phyloP scores from a whole-genome alignment of 2,329 filamentous ascomycete species.

The Rutstroemia sp. region DNA sequence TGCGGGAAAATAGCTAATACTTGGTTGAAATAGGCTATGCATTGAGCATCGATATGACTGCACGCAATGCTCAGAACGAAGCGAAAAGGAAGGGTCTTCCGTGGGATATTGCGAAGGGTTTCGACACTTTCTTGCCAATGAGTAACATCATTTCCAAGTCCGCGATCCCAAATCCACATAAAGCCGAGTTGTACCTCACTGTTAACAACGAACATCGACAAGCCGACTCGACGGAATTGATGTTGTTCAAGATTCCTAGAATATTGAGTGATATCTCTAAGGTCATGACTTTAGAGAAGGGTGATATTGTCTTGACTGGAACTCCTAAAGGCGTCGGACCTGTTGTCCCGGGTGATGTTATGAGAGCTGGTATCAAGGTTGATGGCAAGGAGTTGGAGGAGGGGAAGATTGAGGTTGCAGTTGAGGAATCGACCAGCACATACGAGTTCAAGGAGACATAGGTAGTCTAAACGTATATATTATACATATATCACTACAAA shows the following conservation, averaged over 20 bases:
- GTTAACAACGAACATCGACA: slow-evolving; percentile 77
- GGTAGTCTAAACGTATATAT: not conserved
- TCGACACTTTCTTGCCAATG: slow-evolving; percentile 93
- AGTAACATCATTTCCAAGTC: slow-evolving; percentile 73
- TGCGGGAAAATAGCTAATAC: not conserved
- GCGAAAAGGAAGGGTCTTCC: slow-evolving; percentile 95
- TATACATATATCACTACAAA: not conserved
- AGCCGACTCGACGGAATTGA: slow-evolving; percentile 81
- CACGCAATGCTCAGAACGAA: slow-evolving; percentile 89
- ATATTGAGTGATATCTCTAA: slow-evolving; percentile 86
- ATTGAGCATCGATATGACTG: slow-evolving; percentile 94
- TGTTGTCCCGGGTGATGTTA: slow-evolving; percentile 77
- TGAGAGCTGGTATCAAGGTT: slow-evolving; percentile 76
- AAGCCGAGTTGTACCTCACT: slow-evolving; percentile 75
- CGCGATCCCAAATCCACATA: slow-evolving; percentile 77
- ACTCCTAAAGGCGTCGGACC: slow-evolving; percentile 93
- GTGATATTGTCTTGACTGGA: slow-evolving; percentile 91
- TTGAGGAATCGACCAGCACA: slow-evolving; percentile 69
- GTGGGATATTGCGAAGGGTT: slow-evolving; percentile 95
- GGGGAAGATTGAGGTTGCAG: slow-evolving; percentile 73
- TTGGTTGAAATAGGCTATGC: slow-evolving; percentile 58
- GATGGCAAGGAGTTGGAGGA: slow-evolving; percentile 77
- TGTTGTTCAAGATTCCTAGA: slow-evolving; percentile 86
- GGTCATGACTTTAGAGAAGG: slow-evolving; percentile 88
- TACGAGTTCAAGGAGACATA: slow-evolving; percentile 74